Percentiles rank a stretch among this genome's conserved stretches.
Conservation (phyloP, 2,329 filamentous ascomycete genomes). For the Penicillium hesseltinei region DNA sequence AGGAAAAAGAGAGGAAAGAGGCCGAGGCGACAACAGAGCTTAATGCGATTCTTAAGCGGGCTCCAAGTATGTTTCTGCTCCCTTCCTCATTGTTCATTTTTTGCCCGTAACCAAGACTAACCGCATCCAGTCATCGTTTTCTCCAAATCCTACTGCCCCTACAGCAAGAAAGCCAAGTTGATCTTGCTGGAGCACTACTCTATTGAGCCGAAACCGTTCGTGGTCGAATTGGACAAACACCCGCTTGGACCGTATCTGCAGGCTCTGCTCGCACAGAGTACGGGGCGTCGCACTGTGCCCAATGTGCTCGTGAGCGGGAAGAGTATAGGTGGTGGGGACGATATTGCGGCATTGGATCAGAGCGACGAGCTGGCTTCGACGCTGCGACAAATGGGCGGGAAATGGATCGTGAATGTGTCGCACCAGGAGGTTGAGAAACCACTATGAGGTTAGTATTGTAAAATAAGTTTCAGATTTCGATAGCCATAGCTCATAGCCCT, state of each 20-base stretch:
- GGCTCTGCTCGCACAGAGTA: constrained; percentile 66
- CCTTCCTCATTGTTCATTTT: background rate
- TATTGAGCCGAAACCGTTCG: constrained; percentile 76
- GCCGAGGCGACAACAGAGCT: constrained; percentile 64
- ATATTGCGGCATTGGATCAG: constrained; percentile 70
- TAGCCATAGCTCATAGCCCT: background rate
- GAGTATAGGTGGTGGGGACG: constrained; percentile 87
- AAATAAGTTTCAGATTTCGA: constrained; percentile 2
- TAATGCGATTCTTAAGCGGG: constrained; percentile 75
- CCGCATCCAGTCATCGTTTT: constrained; percentile 76
- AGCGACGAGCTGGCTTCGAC: constrained; percentile 67
- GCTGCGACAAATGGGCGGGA: constrained; percentile 71
- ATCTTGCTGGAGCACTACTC: constrained; percentile 80
- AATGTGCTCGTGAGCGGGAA: constrained; percentile 86
- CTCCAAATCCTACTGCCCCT: constrained; percentile 89
- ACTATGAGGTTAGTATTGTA: constrained; percentile 7
- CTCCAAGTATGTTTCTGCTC: constrained; percentile 64
- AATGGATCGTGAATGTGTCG: constrained; percentile 52
- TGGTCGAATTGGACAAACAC: constrained; percentile 88
- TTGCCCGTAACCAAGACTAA: constrained; percentile 2
- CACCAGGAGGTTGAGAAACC: constrained; percentile 17
- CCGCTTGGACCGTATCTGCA: constrained; percentile 72
- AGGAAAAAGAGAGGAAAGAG: constrained; percentile 10
- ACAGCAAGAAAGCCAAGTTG: constrained; percentile 79
- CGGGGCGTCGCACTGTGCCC: constrained; percentile 81